Conservation (phyloP, 2,329 filamentous ascomycete species). For the Tolypocladium ovalisporum region DNA sequence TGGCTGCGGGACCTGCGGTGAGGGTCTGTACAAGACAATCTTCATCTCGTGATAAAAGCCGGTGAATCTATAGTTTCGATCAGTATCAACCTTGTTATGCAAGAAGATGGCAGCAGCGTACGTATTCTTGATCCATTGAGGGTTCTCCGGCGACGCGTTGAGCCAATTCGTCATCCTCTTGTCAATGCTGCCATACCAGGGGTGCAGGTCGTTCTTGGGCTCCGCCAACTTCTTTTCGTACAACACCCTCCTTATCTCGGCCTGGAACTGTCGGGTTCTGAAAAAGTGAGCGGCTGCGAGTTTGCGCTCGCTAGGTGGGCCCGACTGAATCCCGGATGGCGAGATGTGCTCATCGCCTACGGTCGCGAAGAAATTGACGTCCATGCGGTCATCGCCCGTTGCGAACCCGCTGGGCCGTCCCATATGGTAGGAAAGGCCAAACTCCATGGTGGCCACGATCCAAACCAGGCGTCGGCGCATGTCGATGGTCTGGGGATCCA, state of each 20-base stretch:
- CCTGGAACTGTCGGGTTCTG: conserved; percentile 78
- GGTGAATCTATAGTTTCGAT: conserved; percentile 37
- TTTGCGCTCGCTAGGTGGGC: conserved; percentile 70
- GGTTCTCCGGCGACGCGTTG: conserved; percentile 60
- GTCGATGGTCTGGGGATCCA: conserved; percentile 70
- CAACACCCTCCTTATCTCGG: conserved; percentile 75
- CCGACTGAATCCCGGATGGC: conserved; percentile 59
- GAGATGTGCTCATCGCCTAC: conserved; percentile 80
- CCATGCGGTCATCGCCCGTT: conserved; percentile 68
- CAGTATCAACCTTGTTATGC: background rate
- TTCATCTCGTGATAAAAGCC: conserved; percentile 77
- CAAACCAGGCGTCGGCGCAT: conserved; percentile 83
- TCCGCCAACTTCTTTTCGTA: conserved; percentile 76
- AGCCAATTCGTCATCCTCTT: conserved; percentile 71
- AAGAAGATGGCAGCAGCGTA: conserved; percentile 27
- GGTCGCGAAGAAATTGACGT: conserved; percentile 75
- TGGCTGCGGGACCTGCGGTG: conserved; percentile 81
- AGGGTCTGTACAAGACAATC: conserved; percentile 79
- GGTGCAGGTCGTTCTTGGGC: conserved; percentile 69
- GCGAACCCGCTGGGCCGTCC: conserved; percentile 81
- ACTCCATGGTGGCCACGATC: conserved; percentile 82
- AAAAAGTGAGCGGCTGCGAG: conserved; percentile 86
- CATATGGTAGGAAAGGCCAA: conserved; percentile 75
- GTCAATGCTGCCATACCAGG: conserved; percentile 78
- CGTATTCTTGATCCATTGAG: conserved; percentile 68